phyloP scores from a whole-genome alignment of 179 eudicot species.

The Carnegiea gigantea region DNA sequence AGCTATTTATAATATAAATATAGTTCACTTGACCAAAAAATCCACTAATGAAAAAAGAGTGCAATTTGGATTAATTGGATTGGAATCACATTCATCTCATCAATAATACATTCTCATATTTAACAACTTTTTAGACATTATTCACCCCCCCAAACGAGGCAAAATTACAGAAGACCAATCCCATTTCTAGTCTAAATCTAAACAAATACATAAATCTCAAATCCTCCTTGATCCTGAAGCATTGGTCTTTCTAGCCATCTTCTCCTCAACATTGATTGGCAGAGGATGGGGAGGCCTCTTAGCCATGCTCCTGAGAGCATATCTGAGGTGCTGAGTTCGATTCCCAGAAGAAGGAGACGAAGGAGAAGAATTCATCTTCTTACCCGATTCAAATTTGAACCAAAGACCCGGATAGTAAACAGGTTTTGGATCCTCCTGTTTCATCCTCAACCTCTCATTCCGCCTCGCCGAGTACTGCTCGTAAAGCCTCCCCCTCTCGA shows the following conservation, averaged over 20 bases:
- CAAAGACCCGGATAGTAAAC: slow-evolving; percentile 51
- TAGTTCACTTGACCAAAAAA: too few relatives aligned
- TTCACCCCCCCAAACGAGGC: too few relatives aligned
- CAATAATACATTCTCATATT: too few relatives aligned
- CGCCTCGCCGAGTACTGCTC: slow-evolving; percentile 76
- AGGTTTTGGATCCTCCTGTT: slow-evolving; percentile 49
- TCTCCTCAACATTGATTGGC: slow-evolving; percentile 32
- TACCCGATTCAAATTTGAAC: slow-evolving; percentile 36
- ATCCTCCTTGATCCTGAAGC: slow-evolving; percentile 40
- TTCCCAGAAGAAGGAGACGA: slow-evolving; percentile 36
- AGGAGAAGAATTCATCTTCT: slow-evolving; percentile 21
- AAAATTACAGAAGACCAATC: too few relatives aligned
- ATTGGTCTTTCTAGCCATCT: slow-evolving; percentile 19
- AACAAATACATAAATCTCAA: slow-evolving; percentile 16
- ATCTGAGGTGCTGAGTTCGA: slow-evolving; percentile 57
- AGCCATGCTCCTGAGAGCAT: slow-evolving; percentile 56
- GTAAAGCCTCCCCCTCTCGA: slow-evolving; percentile 72
- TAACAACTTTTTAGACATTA: too few relatives aligned
- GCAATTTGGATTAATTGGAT: too few relatives aligned
- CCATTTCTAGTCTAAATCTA: too few relatives aligned
- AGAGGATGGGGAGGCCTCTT: slow-evolving; percentile 57
- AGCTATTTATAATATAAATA: too few relatives aligned
- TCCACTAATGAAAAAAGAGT: too few relatives aligned
- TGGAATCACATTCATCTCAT: too few relatives aligned
- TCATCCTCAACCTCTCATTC: slow-evolving; percentile 77